Evolutionary conservation across 768 basidiomycete species (phyloP).

Genomic region (Hirschioporus abietinus): DNA sequence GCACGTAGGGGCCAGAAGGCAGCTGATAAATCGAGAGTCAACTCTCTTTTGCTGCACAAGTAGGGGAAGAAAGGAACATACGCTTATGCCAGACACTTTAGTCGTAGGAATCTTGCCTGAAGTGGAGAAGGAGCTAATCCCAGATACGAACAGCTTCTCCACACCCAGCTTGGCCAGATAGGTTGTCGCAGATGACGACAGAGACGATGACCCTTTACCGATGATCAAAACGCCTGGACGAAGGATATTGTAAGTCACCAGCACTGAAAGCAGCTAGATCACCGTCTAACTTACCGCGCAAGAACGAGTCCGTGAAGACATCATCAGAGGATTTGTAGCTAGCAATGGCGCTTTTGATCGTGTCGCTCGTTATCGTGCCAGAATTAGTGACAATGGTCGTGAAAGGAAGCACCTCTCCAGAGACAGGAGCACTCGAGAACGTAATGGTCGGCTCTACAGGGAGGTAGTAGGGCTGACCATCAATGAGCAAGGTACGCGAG

Average conservation of each 20-base stretch:
- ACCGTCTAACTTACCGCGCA: background rate
- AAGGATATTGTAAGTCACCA: background rate
- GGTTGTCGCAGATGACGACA: background rate
- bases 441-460: background rate
- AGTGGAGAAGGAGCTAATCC: background rate
- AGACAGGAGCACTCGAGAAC: background rate
- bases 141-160: background rate
- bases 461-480: background rate
- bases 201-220: background rate
- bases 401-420: background rate
- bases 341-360: background rate
- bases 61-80: background rate
- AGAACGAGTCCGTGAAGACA: background rate
- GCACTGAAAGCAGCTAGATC: background rate
- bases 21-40: background rate
- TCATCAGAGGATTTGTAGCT: background rate
- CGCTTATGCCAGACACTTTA: background rate
- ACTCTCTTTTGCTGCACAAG: background rate
- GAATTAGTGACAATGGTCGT: background rate
- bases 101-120: background rate
- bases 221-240: background rate
- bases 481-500: background rate
- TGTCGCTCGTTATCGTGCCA: background rate
- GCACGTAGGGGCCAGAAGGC: background rate
- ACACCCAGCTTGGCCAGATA: background rate